Conservation (phyloP, 345 rosid species). For the Isatis tinctoria region DNA sequence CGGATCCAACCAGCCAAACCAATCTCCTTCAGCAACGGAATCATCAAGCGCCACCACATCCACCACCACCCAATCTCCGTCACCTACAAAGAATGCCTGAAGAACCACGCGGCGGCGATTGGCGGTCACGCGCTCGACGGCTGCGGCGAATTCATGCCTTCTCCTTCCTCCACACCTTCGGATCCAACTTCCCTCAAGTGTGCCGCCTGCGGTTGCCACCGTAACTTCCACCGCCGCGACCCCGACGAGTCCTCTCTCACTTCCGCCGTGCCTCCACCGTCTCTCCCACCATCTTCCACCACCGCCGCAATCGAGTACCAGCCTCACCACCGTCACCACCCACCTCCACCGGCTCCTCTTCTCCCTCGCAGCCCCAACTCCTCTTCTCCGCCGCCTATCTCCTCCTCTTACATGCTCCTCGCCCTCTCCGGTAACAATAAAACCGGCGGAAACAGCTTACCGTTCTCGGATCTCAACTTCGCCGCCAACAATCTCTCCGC, state of each 20-base stretch:
- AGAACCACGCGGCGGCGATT: constrained; percentile 72
- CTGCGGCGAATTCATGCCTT: constrained; percentile 83
- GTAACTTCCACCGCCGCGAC: constrained; percentile 76
- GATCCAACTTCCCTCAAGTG: constrained; percentile 78
- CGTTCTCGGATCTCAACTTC: constrained; percentile 34
- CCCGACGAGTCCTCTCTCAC: constrained; percentile 32
- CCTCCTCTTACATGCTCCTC: constrained; percentile 74
- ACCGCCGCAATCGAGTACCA: constrained; percentile 51
- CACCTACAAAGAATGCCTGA: constrained; percentile 64
- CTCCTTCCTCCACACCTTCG: constrained; percentile 36
- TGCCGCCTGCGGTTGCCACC: constrained; percentile 88
- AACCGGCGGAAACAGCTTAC: neutral
- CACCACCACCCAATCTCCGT: constrained; percentile 25
- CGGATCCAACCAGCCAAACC: constrained; percentile 62
- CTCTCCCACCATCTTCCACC: constrained; percentile 10
- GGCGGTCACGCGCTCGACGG: constrained; percentile 83
- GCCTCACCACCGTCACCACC: constrained; percentile 72
- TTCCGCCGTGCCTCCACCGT: neutral
- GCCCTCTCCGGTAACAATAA: constrained; percentile 53
- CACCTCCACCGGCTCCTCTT: constrained; percentile 34
- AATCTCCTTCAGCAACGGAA: constrained; percentile 59
- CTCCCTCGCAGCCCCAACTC: constrained; percentile 58
- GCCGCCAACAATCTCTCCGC: constrained; percentile 6
- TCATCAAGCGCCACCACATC: constrained; percentile 57
- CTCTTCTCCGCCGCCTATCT: constrained; percentile 66